Percentiles rank a stretch among this genome's conserved stretches.
These are phyloP conservation scores for Lentinula aciculospora DNA, from an alignment of 768 basidiomycete species.

Conservation along the genomic window DNA sequence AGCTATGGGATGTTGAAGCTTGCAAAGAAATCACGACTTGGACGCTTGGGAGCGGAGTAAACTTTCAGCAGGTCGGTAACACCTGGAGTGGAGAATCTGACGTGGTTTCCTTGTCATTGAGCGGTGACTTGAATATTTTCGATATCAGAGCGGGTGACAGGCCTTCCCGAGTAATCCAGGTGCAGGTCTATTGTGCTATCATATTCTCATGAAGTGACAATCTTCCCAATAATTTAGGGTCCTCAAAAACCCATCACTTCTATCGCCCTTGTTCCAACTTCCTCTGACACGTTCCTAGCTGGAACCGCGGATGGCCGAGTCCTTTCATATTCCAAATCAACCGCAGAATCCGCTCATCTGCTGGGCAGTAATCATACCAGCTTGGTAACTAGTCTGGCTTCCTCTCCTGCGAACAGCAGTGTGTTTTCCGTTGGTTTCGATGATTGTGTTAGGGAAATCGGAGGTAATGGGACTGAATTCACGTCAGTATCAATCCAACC, in stretches of 20 bases:
- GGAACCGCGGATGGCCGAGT: slow-evolving; percentile 80
- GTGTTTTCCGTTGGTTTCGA: slow-evolving; percentile 77
- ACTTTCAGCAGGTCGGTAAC: slow-evolving; percentile 83
- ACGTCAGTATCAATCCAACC: slow-evolving; percentile 32
- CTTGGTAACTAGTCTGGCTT: slow-evolving; percentile 58
- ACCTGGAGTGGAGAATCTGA: slow-evolving; percentile 70
- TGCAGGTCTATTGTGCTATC: slow-evolving; percentile 21
- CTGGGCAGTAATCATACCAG: slow-evolving; percentile 67
- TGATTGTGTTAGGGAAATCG: slow-evolving; percentile 69
- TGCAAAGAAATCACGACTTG: slow-evolving; percentile 64
- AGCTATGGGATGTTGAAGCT: slow-evolving; percentile 80
- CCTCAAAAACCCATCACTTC: slow-evolving; percentile 80
- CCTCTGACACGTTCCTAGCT: slow-evolving; percentile 63
- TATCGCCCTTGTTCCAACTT: slow-evolving; percentile 32
- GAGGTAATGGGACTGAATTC: slow-evolving; percentile 34
- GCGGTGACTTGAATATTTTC: slow-evolving; percentile 76
- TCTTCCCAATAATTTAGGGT: slow-evolving; percentile 40
- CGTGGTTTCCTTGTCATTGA: slow-evolving; percentile 80
- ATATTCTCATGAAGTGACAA: not conserved
- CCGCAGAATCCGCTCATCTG: slow-evolving; percentile 40
- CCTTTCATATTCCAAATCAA: slow-evolving; percentile 51
- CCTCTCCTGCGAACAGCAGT: slow-evolving; percentile 36
- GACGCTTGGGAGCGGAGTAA: slow-evolving; percentile 68
- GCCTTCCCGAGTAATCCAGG: slow-evolving; percentile 57
- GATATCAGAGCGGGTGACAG: slow-evolving; percentile 65